Evolutionary conservation across 2,329 filamentous ascomycete genomes (phyloP).

Genomic region (Fusarium lateritium): DNA sequence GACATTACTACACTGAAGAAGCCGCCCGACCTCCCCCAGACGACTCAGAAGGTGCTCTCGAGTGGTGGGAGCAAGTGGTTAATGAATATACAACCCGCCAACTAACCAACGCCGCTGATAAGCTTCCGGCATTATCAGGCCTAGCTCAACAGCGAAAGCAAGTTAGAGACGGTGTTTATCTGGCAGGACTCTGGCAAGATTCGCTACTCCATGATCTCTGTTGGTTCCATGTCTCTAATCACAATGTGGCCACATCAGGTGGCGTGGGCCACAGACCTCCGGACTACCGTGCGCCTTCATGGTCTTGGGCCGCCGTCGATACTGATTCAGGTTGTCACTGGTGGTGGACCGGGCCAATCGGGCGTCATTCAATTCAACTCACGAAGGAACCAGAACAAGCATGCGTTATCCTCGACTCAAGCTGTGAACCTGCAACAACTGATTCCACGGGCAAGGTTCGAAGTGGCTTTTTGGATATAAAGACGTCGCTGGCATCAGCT

Average conservation of each 20-base stretch:
- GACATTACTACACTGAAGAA: background rate
- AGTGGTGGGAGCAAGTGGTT: background rate
- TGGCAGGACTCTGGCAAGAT: background rate
- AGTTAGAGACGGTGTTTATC: background rate
- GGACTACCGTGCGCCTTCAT: background rate
- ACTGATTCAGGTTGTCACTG: background rate
- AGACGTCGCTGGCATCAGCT: background rate
- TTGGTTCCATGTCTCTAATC: background rate
- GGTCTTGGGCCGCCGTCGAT: conserved; percentile 4
- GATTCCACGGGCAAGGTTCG: background rate
- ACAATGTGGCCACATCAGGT: background rate
- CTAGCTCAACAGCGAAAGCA: background rate
- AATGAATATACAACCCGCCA: background rate
- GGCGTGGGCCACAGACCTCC: background rate
- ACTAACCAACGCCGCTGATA: background rate
- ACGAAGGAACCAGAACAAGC: background rate
- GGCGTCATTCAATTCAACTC: background rate
- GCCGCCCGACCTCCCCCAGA: background rate
- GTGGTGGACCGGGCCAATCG: background rate
- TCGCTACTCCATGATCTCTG: background rate
- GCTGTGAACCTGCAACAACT: background rate
- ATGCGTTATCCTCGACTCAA: background rate
- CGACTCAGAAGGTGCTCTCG: background rate
- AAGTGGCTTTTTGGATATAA: background rate
- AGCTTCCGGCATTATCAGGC: background rate